Evolutionary conservation across 345 rosid genomes (phyloP).

Genomic region (Corchorus olitorius): DNA sequence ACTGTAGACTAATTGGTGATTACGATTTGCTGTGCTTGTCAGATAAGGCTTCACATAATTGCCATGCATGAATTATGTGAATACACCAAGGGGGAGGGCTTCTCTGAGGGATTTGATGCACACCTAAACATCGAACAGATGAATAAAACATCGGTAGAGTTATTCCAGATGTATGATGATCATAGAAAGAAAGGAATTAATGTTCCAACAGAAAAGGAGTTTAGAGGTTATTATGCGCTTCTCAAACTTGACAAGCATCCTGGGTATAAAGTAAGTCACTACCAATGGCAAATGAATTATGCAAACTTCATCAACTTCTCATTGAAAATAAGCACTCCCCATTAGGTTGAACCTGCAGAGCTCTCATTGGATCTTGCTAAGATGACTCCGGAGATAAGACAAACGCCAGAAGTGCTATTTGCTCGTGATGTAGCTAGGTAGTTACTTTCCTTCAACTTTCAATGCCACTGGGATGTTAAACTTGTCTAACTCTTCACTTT

Average conservation of each 20-base stretch:
- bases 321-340: conserved; percentile 28
- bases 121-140: conserved; percentile 98
- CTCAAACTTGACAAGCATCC: conserved; percentile 99
- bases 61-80: conserved; percentile 98
- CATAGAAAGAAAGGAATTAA: conserved; percentile 84
- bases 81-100: conserved; percentile 94
- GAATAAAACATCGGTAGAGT: conserved; percentile 97
- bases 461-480: conserved; percentile 26
- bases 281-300: conserved; percentile 21
- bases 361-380: conserved; percentile 97
- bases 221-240: conserved; percentile 98
- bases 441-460: conserved; percentile 22
- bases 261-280: conserved; percentile 82
- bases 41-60: conserved; percentile 94
- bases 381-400: conserved; percentile 96
- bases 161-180: conserved; percentile 98
- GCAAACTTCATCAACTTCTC: conserved; percentile 23
- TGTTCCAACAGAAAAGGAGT: conserved; percentile 81
- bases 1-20: conserved; percentile 25
- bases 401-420: conserved; percentile 83
- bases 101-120: conserved; percentile 96
- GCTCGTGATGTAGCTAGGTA: conserved; percentile 96
- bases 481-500: conserved; percentile 35
- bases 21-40: conserved; percentile 37
- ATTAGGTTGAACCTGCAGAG: conserved; percentile 97